A percentile compares a stretch with the other conserved stretches of the same genome.
phyloP scores from a whole-genome alignment of 164 flowering plant genomes.

The Tinospora cordifolia region DNA sequence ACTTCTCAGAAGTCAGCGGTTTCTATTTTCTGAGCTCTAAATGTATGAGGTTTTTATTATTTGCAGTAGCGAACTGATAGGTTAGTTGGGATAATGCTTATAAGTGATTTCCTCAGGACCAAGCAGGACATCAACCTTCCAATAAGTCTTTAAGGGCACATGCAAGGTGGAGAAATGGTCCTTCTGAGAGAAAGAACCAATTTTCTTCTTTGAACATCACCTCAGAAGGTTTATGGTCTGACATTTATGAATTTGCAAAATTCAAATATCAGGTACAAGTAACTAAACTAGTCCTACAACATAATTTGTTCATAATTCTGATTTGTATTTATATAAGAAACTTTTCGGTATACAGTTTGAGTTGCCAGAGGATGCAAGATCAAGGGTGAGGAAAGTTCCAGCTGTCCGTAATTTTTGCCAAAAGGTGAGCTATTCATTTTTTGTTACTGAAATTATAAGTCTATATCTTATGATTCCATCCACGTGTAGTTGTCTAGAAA shows the following conservation, averaged over 20 bases:
- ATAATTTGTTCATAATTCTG: background rate
- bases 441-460: background rate
- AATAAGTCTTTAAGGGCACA: constrained; percentile 48
- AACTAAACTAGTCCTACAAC: background rate
- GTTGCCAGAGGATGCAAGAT: constrained; percentile 66
- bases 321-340: background rate
- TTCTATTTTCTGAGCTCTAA: background rate
- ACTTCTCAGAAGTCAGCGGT: too few relatives aligned
- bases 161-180: constrained; percentile 36
- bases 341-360: constrained; percentile 52
- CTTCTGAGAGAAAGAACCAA: constrained; percentile 36
- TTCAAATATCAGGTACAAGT: constrained; percentile 77
- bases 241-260: constrained; percentile 72
- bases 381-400: constrained; percentile 59
- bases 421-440: constrained; percentile 49
- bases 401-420: constrained; percentile 85
- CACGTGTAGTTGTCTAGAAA: background rate
- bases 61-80: background rate
- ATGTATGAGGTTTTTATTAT: background rate
- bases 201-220: constrained; percentile 42
- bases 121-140: constrained; percentile 36
- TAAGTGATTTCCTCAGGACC: constrained; percentile 39
- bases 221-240: constrained; percentile 75
- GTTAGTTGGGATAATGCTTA: background rate
- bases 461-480: background rate